Base-by-base conservation (phyloP, 2,329 filamentous ascomycete species). In the Xylaria sp. region DNA sequence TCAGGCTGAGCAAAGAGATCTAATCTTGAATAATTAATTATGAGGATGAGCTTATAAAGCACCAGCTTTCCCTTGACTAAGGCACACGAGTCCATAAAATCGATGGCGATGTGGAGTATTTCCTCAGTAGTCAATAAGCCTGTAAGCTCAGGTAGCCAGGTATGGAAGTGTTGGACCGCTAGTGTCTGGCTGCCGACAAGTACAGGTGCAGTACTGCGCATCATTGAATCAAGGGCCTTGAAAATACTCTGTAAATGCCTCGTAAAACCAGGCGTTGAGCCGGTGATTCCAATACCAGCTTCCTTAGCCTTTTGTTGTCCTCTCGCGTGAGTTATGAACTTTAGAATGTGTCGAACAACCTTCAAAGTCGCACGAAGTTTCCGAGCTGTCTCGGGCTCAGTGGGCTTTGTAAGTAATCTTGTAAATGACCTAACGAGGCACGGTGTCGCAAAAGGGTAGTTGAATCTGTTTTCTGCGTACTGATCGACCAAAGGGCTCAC, bases 171-270 rank as follows among this genome's bases (percentile, higher is more conserved):
- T 76, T 99, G 95, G 11, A 98, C 93, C 2, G 96, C 88, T 51
- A 99, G 81, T 0, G 95, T 98, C 77, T 99, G 96, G 65, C 91
- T 98, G 33, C 95, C 95, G 13, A 98, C 91, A 23, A 98, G 80
- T 17, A 93, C 88, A 0, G 95, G 91, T 2, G 92, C 90, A 1
- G 88, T 83, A 74, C 92, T 97, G 62, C 89, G 87, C 92, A 99
- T 97, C 78, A 99, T 86, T 15, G 85, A 83, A 76, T 98, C 93
- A 23, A 99, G 82, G 1, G 92, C 90, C 73, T 93, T 93, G 80
- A 98, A 98, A 37, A 98, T 92, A 33, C 85, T 88, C 64, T 92
- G 88, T 58, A 98, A 79, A 69, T 97, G 91, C 63, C 92, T 86
- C 47, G 89, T 92, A 74, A 99, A 97, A 3, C 82, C 82, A 2